phyloP scores from a whole-genome alignment of 1,139 yeast genomes.

The Yamadazyma dushanensis region DNA sequence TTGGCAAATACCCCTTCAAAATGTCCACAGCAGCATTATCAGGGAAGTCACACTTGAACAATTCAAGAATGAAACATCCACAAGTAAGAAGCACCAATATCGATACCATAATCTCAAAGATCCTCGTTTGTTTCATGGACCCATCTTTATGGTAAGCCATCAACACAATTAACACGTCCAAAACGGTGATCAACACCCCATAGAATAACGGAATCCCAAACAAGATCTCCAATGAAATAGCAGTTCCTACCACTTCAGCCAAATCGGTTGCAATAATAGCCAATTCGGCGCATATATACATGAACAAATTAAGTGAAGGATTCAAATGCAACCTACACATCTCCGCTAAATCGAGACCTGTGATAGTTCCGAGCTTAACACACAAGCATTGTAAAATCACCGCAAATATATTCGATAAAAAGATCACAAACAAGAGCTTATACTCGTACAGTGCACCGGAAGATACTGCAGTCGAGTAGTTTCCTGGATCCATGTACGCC shows the following conservation, averaged over 20 bases:
- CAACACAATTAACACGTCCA: constrained; percentile 69
- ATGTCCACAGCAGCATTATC: constrained; percentile 35
- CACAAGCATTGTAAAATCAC: constrained; percentile 70
- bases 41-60: constrained; percentile 51
- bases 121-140: constrained; percentile 59
- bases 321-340: constrained; percentile 70
- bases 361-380: constrained; percentile 73
- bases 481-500: constrained; percentile 81
- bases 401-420: constrained; percentile 69
- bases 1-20: constrained; percentile 64
- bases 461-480: constrained; percentile 76
- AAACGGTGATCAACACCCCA: constrained; percentile 68
- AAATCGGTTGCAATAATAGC: constrained; percentile 81
- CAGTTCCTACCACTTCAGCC: constrained; percentile 83
- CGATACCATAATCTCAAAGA: constrained; percentile 67
- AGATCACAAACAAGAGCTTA: constrained; percentile 59
- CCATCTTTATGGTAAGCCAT: constrained; percentile 76
- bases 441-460: constrained; percentile 75
- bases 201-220: constrained; percentile 64
- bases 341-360: constrained; percentile 77
- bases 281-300: constrained; percentile 67
- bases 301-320: constrained; percentile 50
- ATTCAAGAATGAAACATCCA: constrained; percentile 60
- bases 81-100: constrained; percentile 64
- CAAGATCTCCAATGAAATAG: constrained; percentile 68